A percentile compares a stretch with the other conserved stretches of the same genome.
phyloP scores from a whole-genome alignment of 192 early-diverging fungal species.

The Phlyctochytrium bullatum region DNA sequence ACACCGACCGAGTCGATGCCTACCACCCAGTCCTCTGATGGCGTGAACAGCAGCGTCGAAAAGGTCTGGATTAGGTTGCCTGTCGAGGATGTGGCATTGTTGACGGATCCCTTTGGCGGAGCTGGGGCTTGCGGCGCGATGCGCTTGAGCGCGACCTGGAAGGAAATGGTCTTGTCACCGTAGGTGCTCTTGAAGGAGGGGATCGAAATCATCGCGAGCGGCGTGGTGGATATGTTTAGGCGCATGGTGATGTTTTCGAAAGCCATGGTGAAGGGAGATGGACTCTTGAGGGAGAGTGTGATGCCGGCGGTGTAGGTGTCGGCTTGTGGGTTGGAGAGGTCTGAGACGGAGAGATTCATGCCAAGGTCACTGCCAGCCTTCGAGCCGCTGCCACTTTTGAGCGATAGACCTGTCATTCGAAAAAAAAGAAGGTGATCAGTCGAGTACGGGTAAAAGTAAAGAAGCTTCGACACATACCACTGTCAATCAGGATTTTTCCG shows the following conservation, averaged over 20 bases:
- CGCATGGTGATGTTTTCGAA: neutral
- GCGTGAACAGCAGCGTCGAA: neutral
- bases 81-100: neutral
- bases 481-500: neutral
- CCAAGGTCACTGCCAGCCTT: neutral
- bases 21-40: neutral
- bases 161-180: neutral
- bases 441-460: too few species aligned
- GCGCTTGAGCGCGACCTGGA: neutral
- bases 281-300: neutral
- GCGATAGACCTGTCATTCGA: neutral
- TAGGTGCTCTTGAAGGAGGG: neutral
- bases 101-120: neutral
- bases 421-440: neutral
- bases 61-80: neutral
- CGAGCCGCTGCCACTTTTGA: neutral
- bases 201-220: neutral
- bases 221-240: constrained; percentile 2
- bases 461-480: constrained; percentile 3
- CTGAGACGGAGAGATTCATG: neutral
- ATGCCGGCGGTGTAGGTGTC: neutral
- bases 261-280: neutral
- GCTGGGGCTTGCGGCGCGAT: neutral
- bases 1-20: neutral
- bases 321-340: neutral